These are phyloP conservation scores for Dysphania ambrosioides DNA, from an alignment of 148 eudicot genomes.

Conservation along the genomic window DNA sequence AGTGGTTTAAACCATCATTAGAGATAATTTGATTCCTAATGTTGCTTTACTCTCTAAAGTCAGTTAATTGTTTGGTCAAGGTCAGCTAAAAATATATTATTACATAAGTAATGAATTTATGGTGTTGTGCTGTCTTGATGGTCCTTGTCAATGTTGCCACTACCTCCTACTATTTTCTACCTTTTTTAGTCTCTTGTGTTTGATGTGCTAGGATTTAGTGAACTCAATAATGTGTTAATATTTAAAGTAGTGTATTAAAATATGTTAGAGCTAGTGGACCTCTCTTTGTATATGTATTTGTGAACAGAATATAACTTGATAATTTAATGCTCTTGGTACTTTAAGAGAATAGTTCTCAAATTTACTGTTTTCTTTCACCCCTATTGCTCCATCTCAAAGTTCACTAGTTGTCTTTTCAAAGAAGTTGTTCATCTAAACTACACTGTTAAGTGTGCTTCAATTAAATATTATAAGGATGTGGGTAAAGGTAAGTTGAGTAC, in stretches of 20 bases:
- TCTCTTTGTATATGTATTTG: background rate
- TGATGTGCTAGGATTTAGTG: background rate
- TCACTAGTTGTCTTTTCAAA: background rate
- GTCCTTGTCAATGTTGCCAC: background rate
- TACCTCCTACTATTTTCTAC: background rate
- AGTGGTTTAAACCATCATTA: background rate
- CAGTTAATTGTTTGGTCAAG: background rate
- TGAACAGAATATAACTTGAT: background rate
- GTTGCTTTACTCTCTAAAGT: conserved; percentile 2
- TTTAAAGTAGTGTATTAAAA: background rate
- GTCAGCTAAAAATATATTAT: background rate
- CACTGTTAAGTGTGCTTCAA: background rate
- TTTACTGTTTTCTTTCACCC: background rate
- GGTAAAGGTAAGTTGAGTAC: no score
- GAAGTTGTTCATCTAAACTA: background rate
- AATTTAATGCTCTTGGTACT: background rate
- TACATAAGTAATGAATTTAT: background rate
- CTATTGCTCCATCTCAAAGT: background rate
- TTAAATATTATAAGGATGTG: background rate
- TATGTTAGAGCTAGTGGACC: background rate
- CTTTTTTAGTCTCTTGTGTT: background rate
- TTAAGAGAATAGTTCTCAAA: background rate
- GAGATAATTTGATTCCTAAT: background rate
- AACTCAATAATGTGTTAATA: no score
- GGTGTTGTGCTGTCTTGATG: background rate